Base-by-base conservation (phyloP, 192 early-diverging fungal genomes). In the Fimicolochytrium jonesii region DNA sequence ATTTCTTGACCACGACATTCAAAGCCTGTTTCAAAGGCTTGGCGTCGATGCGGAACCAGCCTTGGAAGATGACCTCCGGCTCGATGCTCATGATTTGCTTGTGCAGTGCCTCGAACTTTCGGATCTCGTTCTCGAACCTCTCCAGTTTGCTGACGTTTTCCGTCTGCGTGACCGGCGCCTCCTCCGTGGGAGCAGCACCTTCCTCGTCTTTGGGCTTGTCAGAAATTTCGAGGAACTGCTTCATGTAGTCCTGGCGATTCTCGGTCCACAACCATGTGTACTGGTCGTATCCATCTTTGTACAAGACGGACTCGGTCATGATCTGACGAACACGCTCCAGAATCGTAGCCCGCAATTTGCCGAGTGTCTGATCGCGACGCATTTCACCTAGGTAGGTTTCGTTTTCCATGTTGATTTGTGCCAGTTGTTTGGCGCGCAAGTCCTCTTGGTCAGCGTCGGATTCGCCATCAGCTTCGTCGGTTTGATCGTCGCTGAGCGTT, bases 231-330 rank as follows among this genome's bases (percentile, higher is more conserved):
- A 86, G 58, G 62, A 86, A 86, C 34, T 72, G 50, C 55, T 75
- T 74, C 84, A 86, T 86, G 69, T 81, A 86, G 30, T 82, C 78
- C 56, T 86, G 77, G n/a, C 84, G 75, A 57, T 86, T 85, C 63
- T 85, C 82, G 2, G 83, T 85, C 84, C 84, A 86, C 22, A 86
- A 55, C 50, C 84, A 86, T 10, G 80, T 47, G 46, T 70, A 86
- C 53, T 86, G 82, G 25, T 86, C 84, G 64, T 79, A 86, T 6
- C 77, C 68, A 36, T 86, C 82, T 32, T 63, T 63, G 63, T 83
- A 83, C 11, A 62, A 64, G 10, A 54, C 37, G 56, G 81, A 78
- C 46, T 77, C 73, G 28, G 85, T 82, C 58, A 85, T 69, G 51
- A 86, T 81, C 2, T 62, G 60, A 5, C 43, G 42, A 4, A 77